Evolutionary conservation across 768 basidiomycete species (phyloP), one percentile per base, ranked within the genome.

Genomic region (Ephemerocybe angulata): DNA sequence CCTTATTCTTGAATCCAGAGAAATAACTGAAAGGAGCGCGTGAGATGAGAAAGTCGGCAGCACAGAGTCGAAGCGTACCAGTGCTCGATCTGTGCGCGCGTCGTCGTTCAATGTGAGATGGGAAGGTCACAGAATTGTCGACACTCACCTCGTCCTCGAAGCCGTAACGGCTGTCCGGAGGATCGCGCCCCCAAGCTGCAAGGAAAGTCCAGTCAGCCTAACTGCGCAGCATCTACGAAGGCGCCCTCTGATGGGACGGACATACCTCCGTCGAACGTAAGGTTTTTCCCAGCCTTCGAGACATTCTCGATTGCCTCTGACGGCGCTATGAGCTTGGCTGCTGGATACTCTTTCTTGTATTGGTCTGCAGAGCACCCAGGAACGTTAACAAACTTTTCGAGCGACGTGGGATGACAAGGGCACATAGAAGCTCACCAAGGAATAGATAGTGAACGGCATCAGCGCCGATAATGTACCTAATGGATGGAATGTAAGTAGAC

Each of bases 291-390:
- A n/a, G 66, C 71, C 60, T 79, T 80, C 57, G 82, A 81, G 54
- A 75, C 69, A 38, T 56, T 56, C 41, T 50, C 49, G 48, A 78
- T 58, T 3, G 76, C 80, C 19, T 70, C 86, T 52, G 75, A 77
- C 1, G 88, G 85, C 0, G 87, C 88, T 49, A 93, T 80, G 2
- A 91, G 65, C 61, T 86, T 87, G 1, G 88, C 88, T 17, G 75
- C 66, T 0, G 87, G 87, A 60, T 86, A 93, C n/a, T 78, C 77
- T 62, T 77, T 79, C 68, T 86, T 86, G 68, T 78, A 88, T 43
- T 86, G 52, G 30, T 8, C 29, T 22, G 25, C 4, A 19, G 38
- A 43, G 12, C 19, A 19, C 8, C 13, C 21, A 40, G 21, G 21
- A 52, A 47, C 21, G 27, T 50, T 38, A n/a, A 17, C 25, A 53